Evolutionary conservation across 2,329 filamentous ascomycete genomes (phyloP).

Genomic region (Fusarium coicis): DNA sequence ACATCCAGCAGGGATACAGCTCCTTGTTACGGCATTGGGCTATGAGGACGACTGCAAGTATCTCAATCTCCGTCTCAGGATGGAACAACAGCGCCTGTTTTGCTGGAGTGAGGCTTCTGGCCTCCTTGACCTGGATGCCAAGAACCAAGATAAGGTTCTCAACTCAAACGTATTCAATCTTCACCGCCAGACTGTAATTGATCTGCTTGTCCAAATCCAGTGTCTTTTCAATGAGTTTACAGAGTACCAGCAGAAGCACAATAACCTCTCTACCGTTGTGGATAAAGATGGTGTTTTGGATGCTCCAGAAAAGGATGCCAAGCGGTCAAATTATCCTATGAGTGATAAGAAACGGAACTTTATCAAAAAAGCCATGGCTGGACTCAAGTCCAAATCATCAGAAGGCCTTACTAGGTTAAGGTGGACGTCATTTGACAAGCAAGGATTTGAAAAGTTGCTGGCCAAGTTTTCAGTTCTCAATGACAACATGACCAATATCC

Average conservation of each 20-base stretch:
- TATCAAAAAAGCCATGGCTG: conserved; percentile 57
- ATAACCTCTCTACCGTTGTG: conserved; percentile 48
- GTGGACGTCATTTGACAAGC: conserved; percentile 60
- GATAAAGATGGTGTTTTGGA: conserved; percentile 51
- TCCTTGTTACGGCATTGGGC: conserved; percentile 59
- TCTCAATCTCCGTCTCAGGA: conserved; percentile 59
- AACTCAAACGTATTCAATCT: conserved; percentile 60
- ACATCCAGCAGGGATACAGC: conserved; percentile 53
- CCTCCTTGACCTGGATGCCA: conserved; percentile 56
- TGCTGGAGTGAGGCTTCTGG: conserved; percentile 62
- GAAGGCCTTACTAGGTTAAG: conserved; percentile 50
- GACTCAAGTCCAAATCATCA: conserved; percentile 51
- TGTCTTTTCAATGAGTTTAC: conserved; percentile 60
- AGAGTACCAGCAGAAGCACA: conserved; percentile 54
- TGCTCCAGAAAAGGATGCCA: conserved; percentile 57
- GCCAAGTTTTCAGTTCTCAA: conserved; percentile 57
- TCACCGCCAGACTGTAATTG: conserved; percentile 60
- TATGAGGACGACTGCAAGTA: conserved; percentile 61
- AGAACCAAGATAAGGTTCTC: conserved; percentile 54
- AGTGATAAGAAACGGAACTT: conserved; percentile 54
- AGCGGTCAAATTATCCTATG: conserved; percentile 57
- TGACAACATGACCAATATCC: conserved; percentile 60
- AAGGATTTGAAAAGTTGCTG: conserved; percentile 57
- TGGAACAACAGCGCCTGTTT: conserved; percentile 62
- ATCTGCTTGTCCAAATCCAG: conserved; percentile 59